A percentile compares a stretch with the other conserved stretches of the same genome.
Evolutionary conservation across 805 yeast species (phyloP).

Genomic region (Starmera dryadoides): DNA sequence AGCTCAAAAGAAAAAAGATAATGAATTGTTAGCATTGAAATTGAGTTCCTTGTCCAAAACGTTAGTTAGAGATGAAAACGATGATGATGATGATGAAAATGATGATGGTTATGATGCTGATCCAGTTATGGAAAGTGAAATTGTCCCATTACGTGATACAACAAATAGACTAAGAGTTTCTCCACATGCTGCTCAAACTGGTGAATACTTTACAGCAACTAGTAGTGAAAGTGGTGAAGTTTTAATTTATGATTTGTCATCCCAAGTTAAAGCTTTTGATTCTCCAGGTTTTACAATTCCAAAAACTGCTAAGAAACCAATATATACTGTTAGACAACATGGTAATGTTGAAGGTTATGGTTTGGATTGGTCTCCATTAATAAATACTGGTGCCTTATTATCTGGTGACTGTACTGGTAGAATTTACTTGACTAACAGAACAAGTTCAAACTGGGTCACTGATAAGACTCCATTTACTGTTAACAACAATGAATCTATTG

Average conservation of each 20-base stretch:
- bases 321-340: slow-evolving; percentile 75
- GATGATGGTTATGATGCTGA: slow-evolving; percentile 68
- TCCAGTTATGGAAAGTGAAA: slow-evolving; percentile 83
- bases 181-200: slow-evolving; percentile 66
- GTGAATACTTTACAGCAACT: slow-evolving; percentile 82
- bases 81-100: slow-evolving; percentile 63
- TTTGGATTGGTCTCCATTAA: slow-evolving; percentile 90
- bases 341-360: slow-evolving; percentile 98
- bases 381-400: slow-evolving; percentile 70
- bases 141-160: slow-evolving; percentile 70
- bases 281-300: slow-evolving; percentile 82
- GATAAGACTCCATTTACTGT: slow-evolving; percentile 70
- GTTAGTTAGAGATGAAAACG: slow-evolving; percentile 75
- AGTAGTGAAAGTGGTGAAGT: slow-evolving; percentile 91
- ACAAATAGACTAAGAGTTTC: slow-evolving; percentile 85
- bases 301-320: slow-evolving; percentile 69
- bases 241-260: slow-evolving; percentile 69
- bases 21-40: slow-evolving; percentile 80
- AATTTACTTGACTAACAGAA: slow-evolving; percentile 70
- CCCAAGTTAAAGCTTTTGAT: slow-evolving; percentile 78
- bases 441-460: slow-evolving; percentile 74
- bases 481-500: slow-evolving; percentile 70
- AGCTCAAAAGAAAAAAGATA: slow-evolving; percentile 80
- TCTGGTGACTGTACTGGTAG: slow-evolving; percentile 89
- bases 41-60: slow-evolving; percentile 80